Evolutionary conservation across 495 filamentous ascomycete genomes (phyloP).

Genomic region (Penicillium flavigenum): DNA sequence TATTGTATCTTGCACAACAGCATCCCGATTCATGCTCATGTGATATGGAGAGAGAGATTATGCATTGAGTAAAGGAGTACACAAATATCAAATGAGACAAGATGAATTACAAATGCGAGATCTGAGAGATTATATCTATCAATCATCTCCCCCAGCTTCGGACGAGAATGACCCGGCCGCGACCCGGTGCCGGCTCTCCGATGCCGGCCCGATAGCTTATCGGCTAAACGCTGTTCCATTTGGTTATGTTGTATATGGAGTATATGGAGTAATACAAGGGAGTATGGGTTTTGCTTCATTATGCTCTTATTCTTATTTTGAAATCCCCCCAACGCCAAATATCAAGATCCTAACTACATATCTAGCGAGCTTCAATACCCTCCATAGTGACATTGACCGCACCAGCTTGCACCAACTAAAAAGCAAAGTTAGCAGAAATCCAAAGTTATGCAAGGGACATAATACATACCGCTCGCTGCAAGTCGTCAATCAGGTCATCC

Average conservation of each 20-base stretch:
- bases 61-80: constrained; percentile 1
- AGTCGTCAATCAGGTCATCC: constrained; percentile 89
- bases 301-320: constrained; percentile 18
- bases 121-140: constrained; percentile 3
- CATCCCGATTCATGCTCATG: constrained; percentile 37
- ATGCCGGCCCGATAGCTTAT: constrained; percentile 33
- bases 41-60: constrained; percentile 1
- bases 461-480: constrained; percentile 78
- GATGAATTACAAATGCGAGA: constrained; percentile 23
- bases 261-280: neutral
- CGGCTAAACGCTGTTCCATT: constrained; percentile 19
- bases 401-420: constrained; percentile 86
- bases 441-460: neutral
- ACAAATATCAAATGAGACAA: constrained; percentile 18
- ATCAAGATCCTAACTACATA: constrained; percentile 4
- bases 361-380: constrained; percentile 58
- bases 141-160: constrained; percentile 16
- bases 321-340: constrained; percentile 22
- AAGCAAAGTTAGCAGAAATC: constrained; percentile 20
- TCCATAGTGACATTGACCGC: constrained; percentile 83
- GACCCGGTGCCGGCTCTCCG: constrained; percentile 27
- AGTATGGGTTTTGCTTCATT: neutral
- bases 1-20: constrained; percentile 30
- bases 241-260: too few relatives aligned
- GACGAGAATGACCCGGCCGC: constrained; percentile 36